Conservation (phyloP, 2,329 filamentous ascomycete genomes). For the Grosmannia serpens region DNA sequence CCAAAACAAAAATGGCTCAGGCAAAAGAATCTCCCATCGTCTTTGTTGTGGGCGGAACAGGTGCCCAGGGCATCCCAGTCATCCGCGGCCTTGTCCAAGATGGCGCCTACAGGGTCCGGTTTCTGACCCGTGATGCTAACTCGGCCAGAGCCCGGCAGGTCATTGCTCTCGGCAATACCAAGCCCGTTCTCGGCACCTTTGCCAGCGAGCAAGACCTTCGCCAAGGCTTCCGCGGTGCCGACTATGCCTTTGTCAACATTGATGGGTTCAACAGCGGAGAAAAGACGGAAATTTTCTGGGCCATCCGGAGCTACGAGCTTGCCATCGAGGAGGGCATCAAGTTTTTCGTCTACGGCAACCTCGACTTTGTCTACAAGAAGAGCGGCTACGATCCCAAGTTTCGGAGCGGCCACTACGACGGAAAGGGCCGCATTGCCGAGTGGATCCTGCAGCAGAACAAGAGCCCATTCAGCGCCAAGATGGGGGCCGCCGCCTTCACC, state of each 20-base stretch:
- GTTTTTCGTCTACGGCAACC: conserved; percentile 34
- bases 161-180: conserved; percentile 5
- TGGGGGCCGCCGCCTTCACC: conserved; percentile 13
- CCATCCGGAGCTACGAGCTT: conserved; percentile 28
- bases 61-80: conserved; percentile 38
- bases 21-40: neutral
- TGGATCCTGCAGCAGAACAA: conserved; percentile 32
- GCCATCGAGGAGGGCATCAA: conserved; percentile 29
- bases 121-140: conserved; percentile 1
- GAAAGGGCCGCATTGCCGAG: conserved; percentile 25
- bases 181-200: neutral
- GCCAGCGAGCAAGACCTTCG: neutral
- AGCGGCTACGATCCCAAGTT: conserved; percentile 32
- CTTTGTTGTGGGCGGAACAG: conserved; percentile 34
- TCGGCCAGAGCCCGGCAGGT: conserved; percentile 1
- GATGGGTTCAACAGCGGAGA: conserved; percentile 36
- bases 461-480: conserved; percentile 4
- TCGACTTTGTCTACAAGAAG: conserved; percentile 38
- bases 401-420: conserved; percentile 35
- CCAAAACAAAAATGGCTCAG: neutral
- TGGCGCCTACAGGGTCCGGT: conserved; percentile 11
- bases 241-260: conserved; percentile 38
- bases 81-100: conserved; percentile 28
- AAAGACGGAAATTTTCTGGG: conserved; percentile 38
- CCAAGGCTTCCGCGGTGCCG: conserved; percentile 1